A percentile compares a stretch with the other conserved stretches of the same genome.
Conservation (phyloP, 441 rosid genomes). For the Syzygium malaccense region DNA sequence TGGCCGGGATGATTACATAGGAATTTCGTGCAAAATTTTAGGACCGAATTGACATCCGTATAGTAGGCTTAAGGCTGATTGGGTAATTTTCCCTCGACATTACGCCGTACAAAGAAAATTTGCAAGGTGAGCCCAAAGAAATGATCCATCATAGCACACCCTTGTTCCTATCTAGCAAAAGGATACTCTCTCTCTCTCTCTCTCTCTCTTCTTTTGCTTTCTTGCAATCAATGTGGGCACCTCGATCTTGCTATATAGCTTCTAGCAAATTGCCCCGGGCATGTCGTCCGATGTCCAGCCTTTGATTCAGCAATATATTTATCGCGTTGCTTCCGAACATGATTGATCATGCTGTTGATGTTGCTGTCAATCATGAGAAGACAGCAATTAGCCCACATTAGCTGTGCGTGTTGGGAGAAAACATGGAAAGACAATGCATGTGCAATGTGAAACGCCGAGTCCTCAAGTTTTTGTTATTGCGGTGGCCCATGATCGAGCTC, state of each 20-base stretch:
- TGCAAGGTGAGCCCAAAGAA: not conserved
- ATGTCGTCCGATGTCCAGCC: not conserved
- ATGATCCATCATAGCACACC: not conserved
- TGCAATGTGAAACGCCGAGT: not conserved
- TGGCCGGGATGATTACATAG: not conserved
- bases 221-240: not conserved
- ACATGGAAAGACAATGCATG: not conserved
- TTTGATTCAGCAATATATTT: not conserved
- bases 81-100: not conserved
- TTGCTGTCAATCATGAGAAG: not conserved
- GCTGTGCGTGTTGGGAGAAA: not conserved
- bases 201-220: not conserved
- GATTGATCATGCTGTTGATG: not conserved
- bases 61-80: not conserved
- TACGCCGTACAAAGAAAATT: not conserved
- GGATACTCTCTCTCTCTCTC: not conserved
- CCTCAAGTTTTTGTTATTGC: not conserved
- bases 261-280: not conserved
- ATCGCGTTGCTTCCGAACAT: not conserved
- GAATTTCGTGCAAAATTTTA: accelerated
- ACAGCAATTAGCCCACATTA: not conserved
- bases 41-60: not conserved
- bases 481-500: not conserved
- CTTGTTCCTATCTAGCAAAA: not conserved
- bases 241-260: not conserved